phyloP scores from a whole-genome alignment of 257 asterid genomes.

The Penstemon eatonii region DNA sequence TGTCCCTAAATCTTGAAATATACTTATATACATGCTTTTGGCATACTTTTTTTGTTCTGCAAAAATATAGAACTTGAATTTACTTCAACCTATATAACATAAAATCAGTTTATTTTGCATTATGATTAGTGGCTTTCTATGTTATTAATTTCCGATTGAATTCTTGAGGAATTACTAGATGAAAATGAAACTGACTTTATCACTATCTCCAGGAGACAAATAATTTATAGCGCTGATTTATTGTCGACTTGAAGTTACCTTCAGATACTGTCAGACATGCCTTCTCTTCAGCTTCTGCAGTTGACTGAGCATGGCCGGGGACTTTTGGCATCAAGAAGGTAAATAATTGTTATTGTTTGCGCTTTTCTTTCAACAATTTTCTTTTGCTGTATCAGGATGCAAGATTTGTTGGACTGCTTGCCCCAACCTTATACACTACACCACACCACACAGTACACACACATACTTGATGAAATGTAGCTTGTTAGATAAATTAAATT shows the following conservation, averaged over 20 bases:
- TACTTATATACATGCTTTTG: constrained; percentile 20
- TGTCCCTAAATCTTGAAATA: background rate
- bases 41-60: background rate
- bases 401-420: background rate
- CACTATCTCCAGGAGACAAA: constrained; percentile 31
- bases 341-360: constrained; percentile 25
- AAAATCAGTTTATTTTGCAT: background rate
- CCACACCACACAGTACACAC: no score
- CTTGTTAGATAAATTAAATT: no score
- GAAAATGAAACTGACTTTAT: constrained; percentile 21
- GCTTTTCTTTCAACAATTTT: background rate
- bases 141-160: constrained; percentile 19
- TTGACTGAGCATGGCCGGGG: constrained; percentile 96
- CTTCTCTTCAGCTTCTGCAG: constrained; percentile 97
- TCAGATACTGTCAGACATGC: constrained; percentile 52
- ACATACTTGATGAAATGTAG: no score
- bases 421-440: no score
- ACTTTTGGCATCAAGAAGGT: constrained; percentile 91
- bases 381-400: background rate
- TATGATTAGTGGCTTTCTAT: constrained; percentile 10
- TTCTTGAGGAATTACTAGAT: constrained; percentile 38
- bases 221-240: constrained; percentile 34
- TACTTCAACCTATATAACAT: background rate
- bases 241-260: constrained; percentile 42
- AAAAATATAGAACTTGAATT: constrained; percentile 4